A percentile compares a stretch with the other conserved stretches of the same genome.
phyloP scores from a whole-genome alignment of 1,139 yeast species.

The Scheffersomyces cryptocercus region DNA sequence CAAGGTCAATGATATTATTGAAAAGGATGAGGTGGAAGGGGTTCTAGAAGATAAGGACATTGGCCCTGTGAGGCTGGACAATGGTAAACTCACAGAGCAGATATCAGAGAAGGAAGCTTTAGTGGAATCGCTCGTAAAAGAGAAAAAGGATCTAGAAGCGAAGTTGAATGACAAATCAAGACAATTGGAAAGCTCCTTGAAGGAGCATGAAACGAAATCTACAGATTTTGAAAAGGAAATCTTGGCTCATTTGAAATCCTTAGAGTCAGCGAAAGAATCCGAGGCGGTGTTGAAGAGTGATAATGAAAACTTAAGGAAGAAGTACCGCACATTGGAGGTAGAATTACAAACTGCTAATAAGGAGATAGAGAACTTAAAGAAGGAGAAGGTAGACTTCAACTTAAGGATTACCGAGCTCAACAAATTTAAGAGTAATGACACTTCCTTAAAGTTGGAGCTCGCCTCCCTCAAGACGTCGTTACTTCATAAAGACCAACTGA shows the following conservation, averaged over 20 bases:
- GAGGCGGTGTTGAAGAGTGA: constrained; percentile 8
- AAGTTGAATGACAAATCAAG: background rate
- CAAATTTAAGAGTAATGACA: constrained; percentile 36
- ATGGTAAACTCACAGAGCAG: background rate
- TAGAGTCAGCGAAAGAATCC: constrained; percentile 9
- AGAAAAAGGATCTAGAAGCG: background rate
- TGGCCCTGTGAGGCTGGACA: background rate
- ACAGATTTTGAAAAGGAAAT: constrained; percentile 2
- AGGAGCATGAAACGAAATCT: background rate
- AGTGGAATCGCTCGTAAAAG: background rate
- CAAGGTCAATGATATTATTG: background rate
- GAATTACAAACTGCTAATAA: constrained; percentile 9
- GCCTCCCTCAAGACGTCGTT: constrained; percentile 41
- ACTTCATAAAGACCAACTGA: constrained; percentile 50
- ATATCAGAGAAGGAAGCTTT: background rate
- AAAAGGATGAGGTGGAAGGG: constrained; percentile 5
- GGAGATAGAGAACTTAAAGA: constrained; percentile 22
- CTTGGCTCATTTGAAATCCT: constrained; percentile 1
- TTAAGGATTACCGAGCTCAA: constrained; percentile 31
- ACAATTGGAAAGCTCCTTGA: background rate
- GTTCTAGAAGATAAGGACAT: no score
- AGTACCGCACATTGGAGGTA: constrained; percentile 2
- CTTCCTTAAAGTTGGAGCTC: constrained; percentile 44
- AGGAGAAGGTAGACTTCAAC: constrained; percentile 29
- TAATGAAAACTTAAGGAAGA: constrained; percentile 9